Conservation (phyloP, 179 eudicot genomes). For the Patellifolia procumbens region DNA sequence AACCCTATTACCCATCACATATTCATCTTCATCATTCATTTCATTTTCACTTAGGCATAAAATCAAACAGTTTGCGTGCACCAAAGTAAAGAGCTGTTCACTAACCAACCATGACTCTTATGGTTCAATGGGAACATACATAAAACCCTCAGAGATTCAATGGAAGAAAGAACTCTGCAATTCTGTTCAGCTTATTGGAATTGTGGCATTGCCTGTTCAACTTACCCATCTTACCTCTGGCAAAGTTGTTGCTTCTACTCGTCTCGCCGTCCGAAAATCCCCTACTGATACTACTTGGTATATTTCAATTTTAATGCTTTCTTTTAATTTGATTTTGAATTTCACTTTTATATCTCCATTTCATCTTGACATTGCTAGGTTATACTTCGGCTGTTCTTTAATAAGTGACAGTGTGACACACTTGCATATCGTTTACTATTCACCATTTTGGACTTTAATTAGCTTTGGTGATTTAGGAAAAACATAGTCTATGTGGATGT, state of each 20-base stretch:
- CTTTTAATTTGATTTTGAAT: neutral
- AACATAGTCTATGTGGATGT: too few relatives aligned
- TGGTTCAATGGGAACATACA: constrained; percentile 31
- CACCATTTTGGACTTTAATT: too few relatives aligned
- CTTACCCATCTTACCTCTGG: constrained; percentile 58
- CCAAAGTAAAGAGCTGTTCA: constrained; percentile 33
- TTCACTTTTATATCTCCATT: too few relatives aligned
- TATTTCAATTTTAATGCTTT: neutral
- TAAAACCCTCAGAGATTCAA: constrained; percentile 59
- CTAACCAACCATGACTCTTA: constrained; percentile 27
- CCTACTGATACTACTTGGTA: constrained; percentile 65
- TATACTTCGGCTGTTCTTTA: too few relatives aligned
- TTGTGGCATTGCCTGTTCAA: constrained; percentile 57
- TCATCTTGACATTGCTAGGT: too few relatives aligned
- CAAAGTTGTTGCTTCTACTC: constrained; percentile 66
- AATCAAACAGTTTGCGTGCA: constrained; percentile 42
- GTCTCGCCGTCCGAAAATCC: constrained; percentile 68
- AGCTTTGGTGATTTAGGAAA: too few relatives aligned
- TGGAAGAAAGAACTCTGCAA: constrained; percentile 88
- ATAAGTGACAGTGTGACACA: too few relatives aligned
- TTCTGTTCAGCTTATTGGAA: constrained; percentile 74
- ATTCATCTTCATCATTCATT: neutral
- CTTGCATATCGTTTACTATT: too few relatives aligned
- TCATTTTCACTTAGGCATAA: constrained; percentile 31
- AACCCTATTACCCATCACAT: constrained; percentile 23